These are phyloP conservation scores for Chrysanthemum seticuspe DNA, from an alignment of 129 eudicot genomes.

Conservation along the genomic window DNA sequence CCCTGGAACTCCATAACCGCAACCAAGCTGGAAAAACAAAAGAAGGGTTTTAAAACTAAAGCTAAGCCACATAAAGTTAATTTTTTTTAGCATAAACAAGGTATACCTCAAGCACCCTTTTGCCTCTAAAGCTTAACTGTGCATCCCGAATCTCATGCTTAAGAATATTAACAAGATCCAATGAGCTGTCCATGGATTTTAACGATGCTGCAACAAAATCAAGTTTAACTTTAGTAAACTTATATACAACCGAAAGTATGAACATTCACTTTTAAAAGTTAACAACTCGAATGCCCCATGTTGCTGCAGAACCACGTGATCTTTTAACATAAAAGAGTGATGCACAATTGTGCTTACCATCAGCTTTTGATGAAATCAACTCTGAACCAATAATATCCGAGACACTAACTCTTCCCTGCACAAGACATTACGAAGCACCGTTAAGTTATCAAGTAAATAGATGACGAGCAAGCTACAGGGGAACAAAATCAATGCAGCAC, in stretches of 20 bases:
- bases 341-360: conserved; percentile 40
- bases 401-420: conserved; percentile 68
- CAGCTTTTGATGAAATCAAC: conserved; percentile 56
- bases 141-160: conserved; percentile 84
- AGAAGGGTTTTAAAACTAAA: neutral
- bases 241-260: conserved; percentile 10
- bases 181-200: conserved; percentile 69
- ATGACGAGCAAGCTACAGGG: conserved; percentile 5
- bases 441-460: neutral
- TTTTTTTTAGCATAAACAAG: neutral
- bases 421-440: neutral
- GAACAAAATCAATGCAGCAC: conserved; percentile 6
- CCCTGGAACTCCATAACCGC: conserved; percentile 68
- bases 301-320: conserved; percentile 15
- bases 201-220: conserved; percentile 42
- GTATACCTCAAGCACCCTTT: conserved; percentile 75
- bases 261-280: neutral
- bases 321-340: neutral
- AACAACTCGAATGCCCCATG: neutral
- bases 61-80: neutral
- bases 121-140: conserved; percentile 78
- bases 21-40: conserved; percentile 51
- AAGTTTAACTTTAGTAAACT: conserved; percentile 12
- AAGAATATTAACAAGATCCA: conserved; percentile 69
- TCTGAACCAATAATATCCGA: conserved; percentile 65